These are phyloP conservation scores for Leccinum proximum DNA, from an alignment of 1,284 basidiomycete genomes.

Conservation along the genomic window DNA sequence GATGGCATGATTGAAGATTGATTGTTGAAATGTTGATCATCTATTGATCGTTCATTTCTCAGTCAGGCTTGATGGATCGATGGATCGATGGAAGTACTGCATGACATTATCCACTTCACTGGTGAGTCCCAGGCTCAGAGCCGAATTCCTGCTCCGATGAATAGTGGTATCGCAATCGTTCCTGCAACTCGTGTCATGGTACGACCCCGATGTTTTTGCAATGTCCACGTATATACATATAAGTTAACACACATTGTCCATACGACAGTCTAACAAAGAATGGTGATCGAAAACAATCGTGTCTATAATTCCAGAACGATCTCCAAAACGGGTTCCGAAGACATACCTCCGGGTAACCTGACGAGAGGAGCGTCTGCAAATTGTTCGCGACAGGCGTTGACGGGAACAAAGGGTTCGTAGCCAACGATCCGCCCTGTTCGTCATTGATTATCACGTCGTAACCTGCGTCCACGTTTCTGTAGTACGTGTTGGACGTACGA, in stretches of 20 bases:
- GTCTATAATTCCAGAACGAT: conserved; percentile 8
- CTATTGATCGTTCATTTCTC: too few species aligned
- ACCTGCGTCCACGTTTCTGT: conserved; percentile 55
- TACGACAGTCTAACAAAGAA: conserved; percentile 2
- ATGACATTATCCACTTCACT: too few species aligned
- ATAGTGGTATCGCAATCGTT: too few species aligned
- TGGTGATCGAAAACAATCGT: not conserved
- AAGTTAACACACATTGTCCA: conserved; percentile 2
- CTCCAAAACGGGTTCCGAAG: not conserved
- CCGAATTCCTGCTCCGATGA: too few species aligned
- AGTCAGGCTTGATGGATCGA: too few species aligned
- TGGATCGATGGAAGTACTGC: too few species aligned
- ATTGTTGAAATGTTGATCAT: too few species aligned
- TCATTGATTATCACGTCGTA: conserved; percentile 62
- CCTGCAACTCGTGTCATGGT: not conserved
- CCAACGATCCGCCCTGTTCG: conserved; percentile 53
- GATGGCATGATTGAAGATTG: too few species aligned
- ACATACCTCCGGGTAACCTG: conserved; percentile 42
- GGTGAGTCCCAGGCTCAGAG: too few species aligned
- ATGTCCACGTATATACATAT: conserved; percentile 14
- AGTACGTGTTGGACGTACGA: conserved; percentile 61
- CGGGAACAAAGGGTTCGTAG: conserved; percentile 19
- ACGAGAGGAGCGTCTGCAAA: conserved; percentile 22
- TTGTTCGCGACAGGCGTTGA: not conserved
- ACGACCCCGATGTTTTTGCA: conserved; percentile 2